phyloP scores from a whole-genome alignment of 176 grass and related monocot genomes.

The Oryza australiensis region DNA sequence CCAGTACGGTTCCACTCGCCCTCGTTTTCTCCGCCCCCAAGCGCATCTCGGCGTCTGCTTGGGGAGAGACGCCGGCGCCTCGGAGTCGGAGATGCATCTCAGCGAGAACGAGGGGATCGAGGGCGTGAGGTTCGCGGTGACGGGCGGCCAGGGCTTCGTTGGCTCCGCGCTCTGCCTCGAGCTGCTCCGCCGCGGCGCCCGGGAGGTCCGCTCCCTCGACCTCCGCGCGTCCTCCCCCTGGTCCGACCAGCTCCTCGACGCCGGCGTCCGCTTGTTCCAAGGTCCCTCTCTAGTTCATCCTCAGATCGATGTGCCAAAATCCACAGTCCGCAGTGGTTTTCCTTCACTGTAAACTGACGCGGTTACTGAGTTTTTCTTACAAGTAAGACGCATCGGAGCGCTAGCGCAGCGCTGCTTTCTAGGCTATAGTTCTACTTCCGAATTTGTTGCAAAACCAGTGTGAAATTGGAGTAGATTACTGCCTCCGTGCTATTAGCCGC shows the following conservation, averaged over 20 bases:
- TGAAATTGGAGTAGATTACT: not conserved
- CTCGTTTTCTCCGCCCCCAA: conserved; percentile 16
- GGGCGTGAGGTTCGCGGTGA: conserved; percentile 73
- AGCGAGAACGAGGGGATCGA: conserved; percentile 80
- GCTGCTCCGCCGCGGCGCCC: conserved; percentile 68
- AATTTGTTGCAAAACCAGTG: not conserved
- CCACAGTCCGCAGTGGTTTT: not conserved
- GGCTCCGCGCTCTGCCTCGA: conserved; percentile 77
- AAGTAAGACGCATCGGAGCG: not conserved
- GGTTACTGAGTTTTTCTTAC: not conserved
- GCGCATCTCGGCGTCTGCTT: not conserved
- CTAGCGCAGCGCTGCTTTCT: not conserved
- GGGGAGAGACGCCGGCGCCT: not conserved
- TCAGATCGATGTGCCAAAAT: not conserved
- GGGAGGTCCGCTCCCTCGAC: conserved; percentile 80
- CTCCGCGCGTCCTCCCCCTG: conserved; percentile 55
- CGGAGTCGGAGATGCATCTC: conserved; percentile 56
- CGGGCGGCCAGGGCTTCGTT: conserved; percentile 77
- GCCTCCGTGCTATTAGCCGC: not conserved
- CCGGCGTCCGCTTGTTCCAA: conserved; percentile 59
- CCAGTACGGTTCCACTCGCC: not conserved
- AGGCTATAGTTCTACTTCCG: not conserved
- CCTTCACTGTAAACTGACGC: not conserved
- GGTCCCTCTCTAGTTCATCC: conserved; percentile 33
- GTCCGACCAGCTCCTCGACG: conserved; percentile 49